Evolutionary conservation across 345 rosid species (phyloP), one percentile per base, ranked within the genome.

Genomic region (Citrus sinensis): DNA sequence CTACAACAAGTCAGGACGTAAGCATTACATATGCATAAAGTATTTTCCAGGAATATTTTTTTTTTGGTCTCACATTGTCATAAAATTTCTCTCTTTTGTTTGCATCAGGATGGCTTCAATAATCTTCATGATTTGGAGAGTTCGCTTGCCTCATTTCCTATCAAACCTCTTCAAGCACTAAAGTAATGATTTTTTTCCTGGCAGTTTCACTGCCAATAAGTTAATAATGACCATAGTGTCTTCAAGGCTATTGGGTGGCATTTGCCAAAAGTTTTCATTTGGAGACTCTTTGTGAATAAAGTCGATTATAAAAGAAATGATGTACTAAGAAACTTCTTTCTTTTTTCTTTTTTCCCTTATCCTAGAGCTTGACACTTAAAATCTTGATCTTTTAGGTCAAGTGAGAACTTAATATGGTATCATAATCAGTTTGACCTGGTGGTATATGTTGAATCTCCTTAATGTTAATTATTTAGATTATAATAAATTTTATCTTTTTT

Each of bases 91-190:
- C 42, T 71, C 39, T 62, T 72, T 76, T 73, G 73, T 77, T 79
- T 81, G n/a, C 85, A 85, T 69, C 92, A 95, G 99, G 98, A 92
- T 40, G 89, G 81, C 37, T 82, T 89, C 78, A 85, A 75, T 10
- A 87, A 88, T 73, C 77, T 93, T 42, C 85, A 77, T 85, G 97
- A 91, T 89, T 86, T 91, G 89, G 95, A 90, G 87, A 83, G 87
- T 79, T 91, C 98, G 27, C 87, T 94, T 68, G 85, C 93, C 76
- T 85, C 95, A 35, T 92, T 96, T 89, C 93, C 98, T 6, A 83
- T 85, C 61, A 94, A 88, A 73, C 98, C 99, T 83, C 90, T 96
- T 82, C 93, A 90, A 87, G 97, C 94, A 27, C 93, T 92, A 25
- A 89, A 90, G 98, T 93, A 88, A 32, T 78, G 58, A 39, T 71